Conservation (phyloP, 1,284 basidiomycete species). For the Apiotrichum gracile region DNA sequence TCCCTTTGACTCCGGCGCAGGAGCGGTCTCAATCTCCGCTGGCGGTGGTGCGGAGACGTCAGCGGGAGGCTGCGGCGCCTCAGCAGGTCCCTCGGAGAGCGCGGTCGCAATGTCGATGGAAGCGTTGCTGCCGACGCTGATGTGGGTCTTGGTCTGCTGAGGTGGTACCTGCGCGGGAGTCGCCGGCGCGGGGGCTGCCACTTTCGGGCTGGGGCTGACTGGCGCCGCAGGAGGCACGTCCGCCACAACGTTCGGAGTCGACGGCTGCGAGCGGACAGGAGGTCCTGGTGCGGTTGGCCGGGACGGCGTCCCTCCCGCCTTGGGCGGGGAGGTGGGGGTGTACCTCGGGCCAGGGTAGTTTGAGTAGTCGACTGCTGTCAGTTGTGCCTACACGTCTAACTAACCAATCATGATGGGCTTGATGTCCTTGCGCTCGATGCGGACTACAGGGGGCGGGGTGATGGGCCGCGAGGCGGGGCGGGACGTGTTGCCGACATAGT, state of each 20-base stretch:
- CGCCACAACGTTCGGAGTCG: neutral
- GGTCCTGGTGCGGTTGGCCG: neutral
- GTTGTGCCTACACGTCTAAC: neutral
- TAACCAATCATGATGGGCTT: conserved; percentile 3
- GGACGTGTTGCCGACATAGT: neutral
- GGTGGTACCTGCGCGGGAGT: neutral
- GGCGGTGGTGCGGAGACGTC: no score
- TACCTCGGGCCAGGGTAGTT: neutral
- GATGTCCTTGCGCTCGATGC: neutral
- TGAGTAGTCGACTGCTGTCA: conserved; percentile 1
- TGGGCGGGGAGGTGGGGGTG: neutral
- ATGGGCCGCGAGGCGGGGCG: neutral
- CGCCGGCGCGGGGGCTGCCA: neutral
- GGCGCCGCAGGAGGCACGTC: neutral
- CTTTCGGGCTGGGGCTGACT: neutral
- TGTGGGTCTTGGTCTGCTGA: neutral
- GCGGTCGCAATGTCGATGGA: neutral
- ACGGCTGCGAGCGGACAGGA: neutral
- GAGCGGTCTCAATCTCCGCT: no score
- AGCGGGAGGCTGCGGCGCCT: no score
- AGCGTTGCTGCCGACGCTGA: neutral
- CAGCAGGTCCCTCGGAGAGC: neutral
- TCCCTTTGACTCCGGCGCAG: no score
- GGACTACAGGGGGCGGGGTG: neutral
- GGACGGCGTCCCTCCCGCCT: neutral